Conservation (phyloP, 169 alveolate species). For the Eimeria brunetti region DNA sequence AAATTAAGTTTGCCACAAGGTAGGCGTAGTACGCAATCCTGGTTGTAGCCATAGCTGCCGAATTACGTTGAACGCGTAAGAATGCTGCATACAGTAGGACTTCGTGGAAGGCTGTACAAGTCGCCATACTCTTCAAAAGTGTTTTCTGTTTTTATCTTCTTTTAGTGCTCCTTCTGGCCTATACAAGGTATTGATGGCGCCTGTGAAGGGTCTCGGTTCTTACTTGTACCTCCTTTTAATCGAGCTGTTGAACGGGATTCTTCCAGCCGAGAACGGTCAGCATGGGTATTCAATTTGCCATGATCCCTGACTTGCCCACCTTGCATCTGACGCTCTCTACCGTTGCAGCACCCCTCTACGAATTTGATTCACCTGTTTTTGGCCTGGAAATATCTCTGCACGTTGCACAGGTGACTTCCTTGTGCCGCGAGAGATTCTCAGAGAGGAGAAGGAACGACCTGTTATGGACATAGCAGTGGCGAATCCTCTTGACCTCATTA, state of each 20-base stretch:
- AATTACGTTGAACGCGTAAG: background rate
- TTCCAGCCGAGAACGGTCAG: slow-evolving; percentile 70
- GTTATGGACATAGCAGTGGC: slow-evolving; percentile 56
- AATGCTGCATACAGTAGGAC: background rate
- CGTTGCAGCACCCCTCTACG: background rate
- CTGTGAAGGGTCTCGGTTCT: slow-evolving; percentile 56
- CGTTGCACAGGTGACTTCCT: slow-evolving; percentile 53
- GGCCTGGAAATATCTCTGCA: background rate
- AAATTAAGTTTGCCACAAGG: slow-evolving; percentile 64
- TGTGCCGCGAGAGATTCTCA: slow-evolving; percentile 44
- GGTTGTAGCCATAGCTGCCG: background rate
- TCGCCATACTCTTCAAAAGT: background rate
- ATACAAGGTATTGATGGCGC: slow-evolving; percentile 56
- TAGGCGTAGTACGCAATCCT: background rate
- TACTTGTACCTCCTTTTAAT: slow-evolving; percentile 63
- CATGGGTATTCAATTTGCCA: background rate
- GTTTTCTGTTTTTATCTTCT: background rate
- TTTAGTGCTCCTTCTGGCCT: slow-evolving; percentile 67
- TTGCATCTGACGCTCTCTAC: background rate
- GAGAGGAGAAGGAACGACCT: background rate
- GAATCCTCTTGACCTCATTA: slow-evolving; percentile 43
- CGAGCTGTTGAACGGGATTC: slow-evolving; percentile 48
- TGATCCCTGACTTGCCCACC: background rate
- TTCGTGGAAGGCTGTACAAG: background rate
- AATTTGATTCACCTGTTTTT: background rate